phyloP scores from a whole-genome alignment of 768 basidiomycete species.

The Hygrocybe coccinea region DNA sequence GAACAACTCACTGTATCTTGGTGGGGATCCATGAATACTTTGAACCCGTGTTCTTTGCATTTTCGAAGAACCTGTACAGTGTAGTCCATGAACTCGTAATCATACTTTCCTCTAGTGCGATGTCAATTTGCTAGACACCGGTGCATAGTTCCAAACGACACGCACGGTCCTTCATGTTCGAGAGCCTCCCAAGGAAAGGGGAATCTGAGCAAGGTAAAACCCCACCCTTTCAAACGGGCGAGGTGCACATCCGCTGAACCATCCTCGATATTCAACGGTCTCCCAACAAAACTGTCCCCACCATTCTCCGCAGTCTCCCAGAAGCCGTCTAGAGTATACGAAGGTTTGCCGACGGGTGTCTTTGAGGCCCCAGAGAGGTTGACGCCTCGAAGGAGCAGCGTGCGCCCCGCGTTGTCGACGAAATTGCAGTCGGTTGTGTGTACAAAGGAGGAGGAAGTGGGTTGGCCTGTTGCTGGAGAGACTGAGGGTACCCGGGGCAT shows the following conservation, averaged over 20 bases:
- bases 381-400: conserved; percentile 84
- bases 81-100: conserved; percentile 90
- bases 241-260: conserved; percentile 83
- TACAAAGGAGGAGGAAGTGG: conserved; percentile 46
- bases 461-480: conserved; percentile 54
- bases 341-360: conserved; percentile 67
- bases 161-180: conserved; percentile 94
- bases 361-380: conserved; percentile 91
- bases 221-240: conserved; percentile 83
- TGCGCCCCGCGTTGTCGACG: conserved; percentile 69
- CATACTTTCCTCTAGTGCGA: conserved; percentile 70
- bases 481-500: conserved; percentile 55
- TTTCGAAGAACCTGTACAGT: conserved; percentile 81
- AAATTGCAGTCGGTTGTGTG: conserved; percentile 68
- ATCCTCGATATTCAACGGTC: conserved; percentile 81
- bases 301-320: conserved; percentile 76
- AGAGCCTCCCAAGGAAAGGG: conserved; percentile 93
- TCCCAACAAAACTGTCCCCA: conserved; percentile 64
- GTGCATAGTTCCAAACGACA: conserved; percentile 20
- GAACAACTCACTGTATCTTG: conserved; percentile 74
- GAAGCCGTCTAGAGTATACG: conserved; percentile 65
- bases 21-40: conserved; percentile 91
- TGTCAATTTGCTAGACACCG: conserved; percentile 8
- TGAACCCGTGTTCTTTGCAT: conserved; percentile 89
- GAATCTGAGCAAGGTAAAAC: conserved; percentile 82